phyloP scores from a whole-genome alignment of 257 asterid genomes.

The Rubia yunnanensis region DNA sequence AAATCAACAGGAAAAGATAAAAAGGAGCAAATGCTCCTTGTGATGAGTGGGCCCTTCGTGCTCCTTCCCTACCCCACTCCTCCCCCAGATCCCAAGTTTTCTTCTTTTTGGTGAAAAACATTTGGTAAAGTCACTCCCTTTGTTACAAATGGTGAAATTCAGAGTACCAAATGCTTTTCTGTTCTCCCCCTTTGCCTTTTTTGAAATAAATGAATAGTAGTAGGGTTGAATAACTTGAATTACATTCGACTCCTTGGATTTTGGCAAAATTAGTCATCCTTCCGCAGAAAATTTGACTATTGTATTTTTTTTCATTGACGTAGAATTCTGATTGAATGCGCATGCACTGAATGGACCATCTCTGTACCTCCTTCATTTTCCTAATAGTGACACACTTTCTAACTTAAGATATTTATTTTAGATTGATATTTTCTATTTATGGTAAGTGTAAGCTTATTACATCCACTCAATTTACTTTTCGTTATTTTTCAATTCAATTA shows the following conservation, averaged over 20 bases:
- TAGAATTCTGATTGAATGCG: too few species aligned
- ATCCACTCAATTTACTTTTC: too few species aligned
- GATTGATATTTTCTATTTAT: too few species aligned
- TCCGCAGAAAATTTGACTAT: background rate
- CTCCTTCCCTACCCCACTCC: background rate
- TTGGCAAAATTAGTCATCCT: background rate
- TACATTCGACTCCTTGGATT: background rate
- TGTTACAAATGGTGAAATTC: constrained; percentile 14
- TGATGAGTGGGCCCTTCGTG: background rate
- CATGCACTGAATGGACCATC: too few species aligned
- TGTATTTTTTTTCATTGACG: too few species aligned
- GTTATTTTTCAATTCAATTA: too few species aligned
- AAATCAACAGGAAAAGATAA: background rate
- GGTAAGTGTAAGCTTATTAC: too few species aligned
- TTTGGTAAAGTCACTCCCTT: background rate
- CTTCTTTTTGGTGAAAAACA: constrained; percentile 1
- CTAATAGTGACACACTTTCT: too few species aligned
- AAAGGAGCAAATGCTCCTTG: background rate
- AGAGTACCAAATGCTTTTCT: background rate
- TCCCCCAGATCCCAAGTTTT: constrained; percentile 7
- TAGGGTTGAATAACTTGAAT: background rate
- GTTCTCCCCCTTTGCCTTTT: background rate
- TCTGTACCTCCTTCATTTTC: too few species aligned
- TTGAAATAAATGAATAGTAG: background rate
- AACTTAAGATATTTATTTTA: too few species aligned